phyloP scores from a whole-genome alignment of 768 basidiomycete genomes.

The Daedalea quercina region DNA sequence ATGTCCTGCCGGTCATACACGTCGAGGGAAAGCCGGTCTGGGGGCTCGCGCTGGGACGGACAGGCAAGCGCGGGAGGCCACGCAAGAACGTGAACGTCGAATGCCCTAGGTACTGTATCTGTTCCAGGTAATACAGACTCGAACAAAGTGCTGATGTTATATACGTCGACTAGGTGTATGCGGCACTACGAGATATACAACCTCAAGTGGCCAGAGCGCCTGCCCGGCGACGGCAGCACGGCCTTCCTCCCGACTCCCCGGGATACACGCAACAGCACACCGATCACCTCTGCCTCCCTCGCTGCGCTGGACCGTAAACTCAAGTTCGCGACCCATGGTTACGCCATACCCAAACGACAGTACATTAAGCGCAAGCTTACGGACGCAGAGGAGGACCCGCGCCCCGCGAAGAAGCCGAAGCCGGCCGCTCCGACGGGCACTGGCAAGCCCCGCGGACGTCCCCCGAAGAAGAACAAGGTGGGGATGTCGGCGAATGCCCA shows the following conservation, averaged over 20 bases:
- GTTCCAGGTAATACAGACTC: conserved; percentile 2
- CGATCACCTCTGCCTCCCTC: conserved; percentile 44
- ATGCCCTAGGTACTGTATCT: conserved; percentile 58
- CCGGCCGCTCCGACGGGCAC: not conserved
- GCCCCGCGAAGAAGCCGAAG: conserved; percentile 44
- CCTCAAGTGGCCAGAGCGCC: conserved; percentile 62
- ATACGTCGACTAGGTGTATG: conserved; percentile 47
- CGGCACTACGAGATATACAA: conserved; percentile 77
- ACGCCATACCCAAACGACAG: conserved; percentile 7
- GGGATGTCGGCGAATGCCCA: conserved; percentile 19
- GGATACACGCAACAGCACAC: conserved; percentile 26
- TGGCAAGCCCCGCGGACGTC: conserved; percentile 16
- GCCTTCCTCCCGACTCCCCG: conserved; percentile 38
- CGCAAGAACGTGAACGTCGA: conserved; percentile 44
- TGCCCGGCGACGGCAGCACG: conserved; percentile 39
- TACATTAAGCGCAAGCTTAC: conserved; percentile 14
- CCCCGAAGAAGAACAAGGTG: conserved; percentile 19
- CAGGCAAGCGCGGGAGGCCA: conserved; percentile 41
- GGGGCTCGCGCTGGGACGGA: conserved; percentile 57
- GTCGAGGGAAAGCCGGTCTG: conserved; percentile 72
- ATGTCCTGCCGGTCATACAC: conserved; percentile 68
- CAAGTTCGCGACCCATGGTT: conserved; percentile 29
- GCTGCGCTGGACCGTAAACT: conserved; percentile 51
- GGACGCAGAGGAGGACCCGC: conserved; percentile 22
- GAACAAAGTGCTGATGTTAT: not conserved